Evolutionary conservation across 169 alveolate genomes (phyloP), one percentile per base, ranked within the genome.

Genomic region (Babesia caballi): DNA sequence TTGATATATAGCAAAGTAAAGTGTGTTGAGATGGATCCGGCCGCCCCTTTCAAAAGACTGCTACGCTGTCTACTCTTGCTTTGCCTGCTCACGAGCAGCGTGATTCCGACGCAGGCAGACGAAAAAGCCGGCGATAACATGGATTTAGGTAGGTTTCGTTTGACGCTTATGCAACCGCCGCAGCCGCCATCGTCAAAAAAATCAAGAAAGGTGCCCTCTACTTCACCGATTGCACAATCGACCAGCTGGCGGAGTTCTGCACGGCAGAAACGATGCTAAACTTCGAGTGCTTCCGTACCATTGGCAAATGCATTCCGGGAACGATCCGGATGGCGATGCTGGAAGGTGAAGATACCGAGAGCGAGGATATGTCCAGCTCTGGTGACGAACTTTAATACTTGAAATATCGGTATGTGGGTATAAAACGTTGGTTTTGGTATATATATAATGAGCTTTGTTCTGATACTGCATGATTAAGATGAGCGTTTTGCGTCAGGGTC

Each of bases 241-340:
- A 78, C 52, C 53, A 27, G 38, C 35, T 69, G 41, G 19, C 46
- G 21, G 19, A 40, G n/a, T 42, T 57, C 59, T 78, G 87, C 42
- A 60, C 65, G 28, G 6, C 44, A 11, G 87, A 78, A 9, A 78
- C 87, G 21, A 19, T 65, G 12, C 44, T 67, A 42, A 78, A 78
- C 59, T 78, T 78, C 40, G 87, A 78, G 21, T 78, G 87, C 28
- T 78, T 78, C 69, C 61, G 87, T 6, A 53, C 69, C 23, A 32
- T 78, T 4, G 87, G 87, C 1, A 36, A 59, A 11, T 78, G 87
- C 59, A 50, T 78, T 15, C 69, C 87, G 0, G 32, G 30, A 27
- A 50, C 70, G 3, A 7, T 50, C n/a, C 36, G 83, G 17, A 36
- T 14, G 8, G 87, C 67, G n/a, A 1, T 59, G 68, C 14, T 46